phyloP scores from a whole-genome alignment of 352 stramenopile genomes.

The Phytophthora pistaciae region DNA sequence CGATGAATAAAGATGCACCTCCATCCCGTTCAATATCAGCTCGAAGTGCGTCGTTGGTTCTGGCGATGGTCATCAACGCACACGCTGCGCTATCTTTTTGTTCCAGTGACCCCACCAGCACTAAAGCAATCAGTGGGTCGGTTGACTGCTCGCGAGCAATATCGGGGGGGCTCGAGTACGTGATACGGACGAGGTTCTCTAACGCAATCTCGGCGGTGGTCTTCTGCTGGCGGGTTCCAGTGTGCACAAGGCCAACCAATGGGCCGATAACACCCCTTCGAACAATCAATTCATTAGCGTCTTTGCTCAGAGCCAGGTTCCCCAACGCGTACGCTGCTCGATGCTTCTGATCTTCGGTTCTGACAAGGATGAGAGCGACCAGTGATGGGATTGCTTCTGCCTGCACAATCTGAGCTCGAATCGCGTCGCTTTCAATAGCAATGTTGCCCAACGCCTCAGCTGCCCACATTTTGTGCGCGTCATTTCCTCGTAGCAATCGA shows the following conservation, averaged over 20 bases:
- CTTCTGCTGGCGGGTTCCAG: not conserved
- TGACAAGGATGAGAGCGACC: not conserved
- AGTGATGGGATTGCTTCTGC: not conserved
- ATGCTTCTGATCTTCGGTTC: conserved; percentile 8
- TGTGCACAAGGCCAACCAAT: not conserved
- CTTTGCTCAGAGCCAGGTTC: not conserved
- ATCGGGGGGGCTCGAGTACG: not conserved
- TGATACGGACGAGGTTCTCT: not conserved
- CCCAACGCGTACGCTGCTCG: conserved; percentile 2
- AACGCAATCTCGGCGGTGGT: not conserved
- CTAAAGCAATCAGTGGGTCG: not conserved
- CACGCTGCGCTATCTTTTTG: not conserved
- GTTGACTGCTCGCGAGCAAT: not conserved
- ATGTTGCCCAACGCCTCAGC: conserved; percentile 2
- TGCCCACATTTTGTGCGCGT: conserved; percentile 5
- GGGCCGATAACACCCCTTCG: not conserved
- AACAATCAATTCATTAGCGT: not conserved
- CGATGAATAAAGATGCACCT: not conserved
- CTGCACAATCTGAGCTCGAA: not conserved
- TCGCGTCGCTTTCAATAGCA: not conserved
- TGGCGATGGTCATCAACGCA: not conserved
- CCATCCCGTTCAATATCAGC: not conserved
- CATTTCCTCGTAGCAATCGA: not conserved
- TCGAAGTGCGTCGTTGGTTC: not conserved
- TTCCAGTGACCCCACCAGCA: not conserved